Evolutionary conservation across 306 rosid species (phyloP), one percentile per base, ranked within the genome.

Genomic region (Herpetospermum pedunculosum): DNA sequence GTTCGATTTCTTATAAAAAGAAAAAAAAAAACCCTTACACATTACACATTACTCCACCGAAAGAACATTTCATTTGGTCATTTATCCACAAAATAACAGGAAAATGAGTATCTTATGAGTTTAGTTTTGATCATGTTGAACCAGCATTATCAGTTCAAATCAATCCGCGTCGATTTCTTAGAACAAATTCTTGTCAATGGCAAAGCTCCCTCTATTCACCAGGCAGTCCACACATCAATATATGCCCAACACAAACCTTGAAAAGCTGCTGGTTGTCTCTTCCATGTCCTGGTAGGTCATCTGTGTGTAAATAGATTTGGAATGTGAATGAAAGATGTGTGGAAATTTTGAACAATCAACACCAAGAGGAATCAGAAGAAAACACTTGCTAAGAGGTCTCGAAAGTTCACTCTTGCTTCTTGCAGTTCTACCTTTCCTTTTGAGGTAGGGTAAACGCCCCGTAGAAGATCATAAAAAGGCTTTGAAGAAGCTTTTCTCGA

Each of bases 121-220:
- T 41, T 63, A 29, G 46, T 69, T 69, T 34, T 58, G 41, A 83
- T 72, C 63, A 1, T 76, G 15, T 76, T 28, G 57, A 19, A 37
- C 77, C 84, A 94, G 97, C 83, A 60, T 54, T 91, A 89, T 84
- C 83, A 81, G 76, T 89, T 91, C 92, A 91, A 87, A 60, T 91
- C 95, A 44, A 81, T 91, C 75, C 97, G 90, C 14, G 82, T 89
- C 81, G 97, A 94, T 85, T 91, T 91, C 92, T 70, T 82, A 67
- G 94, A 89, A 70, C 98, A 94, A 83, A 50, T 91, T 75, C 87
- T 89, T 75, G 96, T 91, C 65, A 91, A 94, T 76, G 98, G 98
- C 78, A 89, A 86, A 80, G 84, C 92, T 72, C 81, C 81, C 62
- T 76, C 94, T 78, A 77, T 85, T 64, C 85, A 82, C 13, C 91